phyloP scores from a whole-genome alignment of 768 basidiomycete species.

The Gautieria morchelliformis region DNA sequence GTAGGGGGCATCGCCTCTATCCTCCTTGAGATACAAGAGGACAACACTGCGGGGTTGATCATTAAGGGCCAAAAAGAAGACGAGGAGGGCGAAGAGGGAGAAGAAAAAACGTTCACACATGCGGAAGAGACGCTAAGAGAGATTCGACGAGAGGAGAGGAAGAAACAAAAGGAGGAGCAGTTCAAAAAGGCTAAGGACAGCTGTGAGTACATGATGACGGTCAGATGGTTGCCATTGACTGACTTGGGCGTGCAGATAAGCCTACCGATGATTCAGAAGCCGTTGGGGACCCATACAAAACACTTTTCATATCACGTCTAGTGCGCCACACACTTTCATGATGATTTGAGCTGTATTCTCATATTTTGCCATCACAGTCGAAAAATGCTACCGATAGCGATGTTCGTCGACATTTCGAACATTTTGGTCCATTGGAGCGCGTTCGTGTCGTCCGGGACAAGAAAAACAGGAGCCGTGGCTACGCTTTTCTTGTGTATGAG shows the following conservation, averaged over 20 bases:
- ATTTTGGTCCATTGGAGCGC: slow-evolving; percentile 89
- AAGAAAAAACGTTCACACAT: slow-evolving; percentile 70
- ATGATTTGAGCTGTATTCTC: slow-evolving; percentile 10
- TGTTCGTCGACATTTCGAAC: slow-evolving; percentile 89
- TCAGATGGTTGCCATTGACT: background rate
- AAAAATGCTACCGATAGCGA: slow-evolving; percentile 89
- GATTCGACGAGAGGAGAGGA: slow-evolving; percentile 67
- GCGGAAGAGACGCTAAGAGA: slow-evolving; percentile 78
- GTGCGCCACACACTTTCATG: slow-evolving; percentile 31
- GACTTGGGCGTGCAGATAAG: slow-evolving; percentile 52
- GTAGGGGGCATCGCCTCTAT: slow-evolving; percentile 72
- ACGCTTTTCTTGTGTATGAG: slow-evolving; percentile 97
- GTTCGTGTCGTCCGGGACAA: slow-evolving; percentile 89
- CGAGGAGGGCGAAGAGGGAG: slow-evolving; percentile 75
- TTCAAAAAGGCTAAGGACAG: slow-evolving; percentile 77
- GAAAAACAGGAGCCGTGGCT: slow-evolving; percentile 79
- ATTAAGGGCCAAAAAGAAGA: slow-evolving; percentile 37
- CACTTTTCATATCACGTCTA: slow-evolving; percentile 89
- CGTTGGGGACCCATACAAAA: slow-evolving; percentile 96
- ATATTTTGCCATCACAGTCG: slow-evolving; percentile 42
- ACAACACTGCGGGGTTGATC: slow-evolving; percentile 59
- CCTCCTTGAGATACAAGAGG: slow-evolving; percentile 65
- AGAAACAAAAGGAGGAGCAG: slow-evolving; percentile 64
- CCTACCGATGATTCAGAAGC: slow-evolving; percentile 88
- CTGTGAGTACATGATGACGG: slow-evolving; percentile 42